A percentile compares a stretch with the other conserved stretches of the same genome.
Evolutionary conservation across 2,329 filamentous ascomycete species (phyloP).

Genomic region (Neopestalotiopsis sp.): DNA sequence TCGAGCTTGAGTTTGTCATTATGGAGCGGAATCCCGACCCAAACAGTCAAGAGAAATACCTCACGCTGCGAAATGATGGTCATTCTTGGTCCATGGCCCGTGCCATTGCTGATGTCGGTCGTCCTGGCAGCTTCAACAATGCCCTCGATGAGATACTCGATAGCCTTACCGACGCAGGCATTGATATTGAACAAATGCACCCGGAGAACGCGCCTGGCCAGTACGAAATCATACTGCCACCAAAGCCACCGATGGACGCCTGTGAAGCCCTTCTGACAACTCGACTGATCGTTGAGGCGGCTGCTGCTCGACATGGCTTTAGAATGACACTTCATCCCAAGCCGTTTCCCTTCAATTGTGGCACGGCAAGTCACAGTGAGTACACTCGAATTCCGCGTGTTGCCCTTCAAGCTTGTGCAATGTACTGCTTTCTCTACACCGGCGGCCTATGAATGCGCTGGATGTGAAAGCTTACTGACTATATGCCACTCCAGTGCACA

Average conservation of each 20-base stretch:
- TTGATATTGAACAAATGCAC: conserved; percentile 76
- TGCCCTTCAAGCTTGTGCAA: conserved; percentile 29
- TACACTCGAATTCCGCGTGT: neutral
- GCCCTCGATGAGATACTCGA: conserved; percentile 71
- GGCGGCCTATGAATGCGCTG: no score
- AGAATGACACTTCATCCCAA: conserved; percentile 78
- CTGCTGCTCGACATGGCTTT: conserved; percentile 66
- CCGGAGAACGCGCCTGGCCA: conserved; percentile 76
- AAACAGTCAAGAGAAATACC: conserved; percentile 37
- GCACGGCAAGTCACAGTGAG: conserved; percentile 68
- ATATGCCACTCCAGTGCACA: conserved; percentile 50
- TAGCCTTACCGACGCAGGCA: conserved; percentile 63
- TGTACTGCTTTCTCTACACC: neutral
- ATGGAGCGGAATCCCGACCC: conserved; percentile 53
- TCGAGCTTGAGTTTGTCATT: conserved; percentile 83
- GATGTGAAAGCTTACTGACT: neutral
- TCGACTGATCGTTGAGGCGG: conserved; percentile 70
- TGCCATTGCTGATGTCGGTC: conserved; percentile 62
- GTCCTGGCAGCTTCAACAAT: conserved; percentile 48
- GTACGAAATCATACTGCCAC: conserved; percentile 77
- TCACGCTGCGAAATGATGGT: conserved; percentile 59
- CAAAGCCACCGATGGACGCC: conserved; percentile 66
- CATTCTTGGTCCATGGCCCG: conserved; percentile 76
- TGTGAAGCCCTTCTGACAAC: conserved; percentile 76
- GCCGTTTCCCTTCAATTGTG: conserved; percentile 62